phyloP scores from a whole-genome alignment of 163 green algal genomes.

The Scenedesmus sp. region DNA sequence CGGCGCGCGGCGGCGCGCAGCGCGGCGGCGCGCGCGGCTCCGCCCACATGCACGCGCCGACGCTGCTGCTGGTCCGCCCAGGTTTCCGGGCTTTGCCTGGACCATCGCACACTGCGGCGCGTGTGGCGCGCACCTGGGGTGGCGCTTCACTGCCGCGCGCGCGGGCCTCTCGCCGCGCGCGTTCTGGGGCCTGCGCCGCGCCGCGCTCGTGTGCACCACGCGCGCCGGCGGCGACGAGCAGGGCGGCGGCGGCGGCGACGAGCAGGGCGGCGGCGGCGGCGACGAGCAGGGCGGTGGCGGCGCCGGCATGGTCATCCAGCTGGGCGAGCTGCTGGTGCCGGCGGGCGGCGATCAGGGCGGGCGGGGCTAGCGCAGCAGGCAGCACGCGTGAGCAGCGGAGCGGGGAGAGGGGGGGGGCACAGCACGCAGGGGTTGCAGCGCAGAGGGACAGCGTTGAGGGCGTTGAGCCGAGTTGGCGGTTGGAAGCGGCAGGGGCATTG shows the following conservation, averaged over 20 bases:
- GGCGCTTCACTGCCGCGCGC: conserved; percentile 26
- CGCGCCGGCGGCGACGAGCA: conserved; percentile 1
- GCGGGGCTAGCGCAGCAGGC: neutral
- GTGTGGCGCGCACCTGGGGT: conserved; percentile 40
- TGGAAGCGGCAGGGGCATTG: neutral
- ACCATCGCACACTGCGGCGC: conserved; percentile 32
- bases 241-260: too few relatives aligned
- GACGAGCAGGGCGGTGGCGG: neutral
- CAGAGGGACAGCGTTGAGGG: neutral
- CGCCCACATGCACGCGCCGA: neutral
- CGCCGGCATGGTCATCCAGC: neutral
- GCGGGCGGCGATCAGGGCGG: neutral
- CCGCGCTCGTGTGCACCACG: conserved; percentile 13
- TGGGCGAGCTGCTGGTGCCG: neutral
- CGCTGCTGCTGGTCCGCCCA: neutral
- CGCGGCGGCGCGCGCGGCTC: neutral
- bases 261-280: neutral
- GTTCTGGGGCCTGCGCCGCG: conserved; percentile 42
- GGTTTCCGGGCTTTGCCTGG: conserved; percentile 22
- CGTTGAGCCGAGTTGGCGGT: neutral
- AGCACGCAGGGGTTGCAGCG: neutral
- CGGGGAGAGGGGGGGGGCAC: too few relatives aligned
- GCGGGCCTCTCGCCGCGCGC: neutral
- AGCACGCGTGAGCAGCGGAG: too few relatives aligned
- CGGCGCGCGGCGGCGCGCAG: neutral